phyloP scores from a whole-genome alignment of 768 basidiomycete species.

The Lactarius vividus region DNA sequence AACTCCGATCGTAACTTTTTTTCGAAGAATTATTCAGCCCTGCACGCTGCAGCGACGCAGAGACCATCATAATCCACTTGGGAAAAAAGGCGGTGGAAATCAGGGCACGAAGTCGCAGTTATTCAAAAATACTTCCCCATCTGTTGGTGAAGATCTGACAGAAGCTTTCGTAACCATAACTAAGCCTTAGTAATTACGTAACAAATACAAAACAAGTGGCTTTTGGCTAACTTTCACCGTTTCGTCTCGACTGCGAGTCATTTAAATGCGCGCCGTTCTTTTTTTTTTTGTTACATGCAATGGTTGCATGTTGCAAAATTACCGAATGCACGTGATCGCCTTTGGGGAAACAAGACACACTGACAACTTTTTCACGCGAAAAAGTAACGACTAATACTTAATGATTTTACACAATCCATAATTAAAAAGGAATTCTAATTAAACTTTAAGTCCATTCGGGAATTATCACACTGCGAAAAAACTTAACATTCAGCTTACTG shows the following conservation, averaged over 20 bases:
- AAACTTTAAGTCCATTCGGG: no score
- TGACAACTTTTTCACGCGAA: no score
- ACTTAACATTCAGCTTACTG: no score
- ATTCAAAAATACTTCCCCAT: neutral
- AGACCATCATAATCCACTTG: neutral
- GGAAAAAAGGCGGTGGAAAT: neutral
- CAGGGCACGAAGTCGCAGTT: neutral
- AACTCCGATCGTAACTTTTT: neutral
- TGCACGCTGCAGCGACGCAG: neutral
- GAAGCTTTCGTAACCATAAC: neutral
- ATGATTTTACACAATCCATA: no score
- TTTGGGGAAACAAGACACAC: no score
- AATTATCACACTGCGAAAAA: no score
- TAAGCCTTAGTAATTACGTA: neutral
- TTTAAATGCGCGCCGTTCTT: neutral
- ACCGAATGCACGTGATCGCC: neutral
- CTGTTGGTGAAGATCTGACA: neutral
- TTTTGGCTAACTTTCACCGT: neutral
- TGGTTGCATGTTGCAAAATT: neutral
- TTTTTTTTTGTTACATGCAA: neutral
- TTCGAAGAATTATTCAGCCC: neutral
- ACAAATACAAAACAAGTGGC: no score
- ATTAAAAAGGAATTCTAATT: no score
- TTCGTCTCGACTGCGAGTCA: no score
- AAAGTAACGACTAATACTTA: no score